phyloP scores from a whole-genome alignment of 2,329 filamentous ascomycete species.

The Xylariaceae sp. region DNA sequence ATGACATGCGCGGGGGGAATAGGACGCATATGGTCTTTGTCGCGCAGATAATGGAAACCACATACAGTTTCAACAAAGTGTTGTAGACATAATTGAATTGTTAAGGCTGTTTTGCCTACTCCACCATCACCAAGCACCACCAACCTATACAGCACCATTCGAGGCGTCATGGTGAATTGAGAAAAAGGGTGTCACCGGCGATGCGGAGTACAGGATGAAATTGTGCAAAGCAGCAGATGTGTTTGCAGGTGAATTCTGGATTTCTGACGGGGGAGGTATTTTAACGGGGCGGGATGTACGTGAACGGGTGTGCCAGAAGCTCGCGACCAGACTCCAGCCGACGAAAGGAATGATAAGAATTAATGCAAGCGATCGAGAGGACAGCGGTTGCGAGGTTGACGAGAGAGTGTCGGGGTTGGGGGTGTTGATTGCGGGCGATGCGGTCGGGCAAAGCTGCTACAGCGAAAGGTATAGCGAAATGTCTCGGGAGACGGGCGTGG shows the following conservation, averaged over 20 bases:
- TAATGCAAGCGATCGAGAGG: too few relatives aligned
- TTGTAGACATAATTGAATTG: slow-evolving; percentile 94
- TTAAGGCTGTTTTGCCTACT: slow-evolving; percentile 90
- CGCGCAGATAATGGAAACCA: slow-evolving; percentile 17
- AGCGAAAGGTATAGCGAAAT: slow-evolving; percentile 9
- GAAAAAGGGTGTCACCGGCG: slow-evolving; percentile 4
- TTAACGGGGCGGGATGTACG: slow-evolving; percentile 3
- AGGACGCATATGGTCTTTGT: neutral
- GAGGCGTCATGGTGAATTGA: slow-evolving; percentile 68
- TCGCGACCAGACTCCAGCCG: too few relatives aligned
- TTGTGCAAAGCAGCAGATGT: neutral
- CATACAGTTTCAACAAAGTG: slow-evolving; percentile 93
- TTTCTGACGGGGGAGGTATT: neutral
- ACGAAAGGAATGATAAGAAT: too few relatives aligned
- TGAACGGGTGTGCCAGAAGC: neutral
- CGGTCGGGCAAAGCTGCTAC: neutral
- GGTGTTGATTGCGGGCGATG: too few relatives aligned
- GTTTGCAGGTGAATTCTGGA: too few relatives aligned
- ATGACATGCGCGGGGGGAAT: neutral
- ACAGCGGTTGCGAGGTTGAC: too few relatives aligned
- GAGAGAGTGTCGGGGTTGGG: too few relatives aligned
- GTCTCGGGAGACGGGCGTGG: slow-evolving; percentile 20
- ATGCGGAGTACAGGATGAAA: slow-evolving; percentile 12
- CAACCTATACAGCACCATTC: slow-evolving; percentile 95
- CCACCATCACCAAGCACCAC: slow-evolving; percentile 93